Conservation (phyloP, 1,139 yeast genomes). For the Geotrichum citri-aurantii region DNA sequence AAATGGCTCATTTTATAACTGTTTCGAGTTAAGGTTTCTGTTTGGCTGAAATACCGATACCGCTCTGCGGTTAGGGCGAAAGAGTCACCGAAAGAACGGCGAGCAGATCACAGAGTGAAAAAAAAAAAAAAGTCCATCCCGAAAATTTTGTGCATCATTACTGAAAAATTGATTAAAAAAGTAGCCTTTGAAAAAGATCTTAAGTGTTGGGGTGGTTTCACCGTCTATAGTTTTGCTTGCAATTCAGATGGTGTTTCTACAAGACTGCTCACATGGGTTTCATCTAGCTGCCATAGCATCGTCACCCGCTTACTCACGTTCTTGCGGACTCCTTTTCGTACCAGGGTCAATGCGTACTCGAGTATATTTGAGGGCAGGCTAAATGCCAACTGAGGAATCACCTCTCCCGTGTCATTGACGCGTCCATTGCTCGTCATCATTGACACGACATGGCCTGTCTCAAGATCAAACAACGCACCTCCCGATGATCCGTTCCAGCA, state of each 20-base stretch:
- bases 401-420: conserved; percentile 38
- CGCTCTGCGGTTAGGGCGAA: not conserved
- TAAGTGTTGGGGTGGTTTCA: too few species aligned
- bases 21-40: not conserved
- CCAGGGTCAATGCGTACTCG: conserved; percentile 25
- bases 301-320: conserved; percentile 9
- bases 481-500: conserved; percentile 81
- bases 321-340: conserved; percentile 14
- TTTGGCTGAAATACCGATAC: not conserved
- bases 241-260: conserved; percentile 10
- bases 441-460: conserved; percentile 43
- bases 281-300: conserved; percentile 16
- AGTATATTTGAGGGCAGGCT: conserved; percentile 40
- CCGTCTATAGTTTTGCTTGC: not conserved
- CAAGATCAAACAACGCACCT: conserved; percentile 49
- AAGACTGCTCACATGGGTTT: conserved; percentile 14
- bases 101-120: not conserved
- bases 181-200: too few species aligned
- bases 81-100: not conserved
- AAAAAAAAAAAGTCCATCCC: not conserved
- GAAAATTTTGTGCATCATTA: too few species aligned
- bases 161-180: not conserved
- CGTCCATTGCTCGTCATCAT: conserved; percentile 60
- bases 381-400: conserved; percentile 43
- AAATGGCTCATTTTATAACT: not conserved